Percentiles rank a stretch among this genome's conserved stretches.
Conservation (phyloP, 192 early-diverging fungal genomes). For the Coemansia sp. region DNA sequence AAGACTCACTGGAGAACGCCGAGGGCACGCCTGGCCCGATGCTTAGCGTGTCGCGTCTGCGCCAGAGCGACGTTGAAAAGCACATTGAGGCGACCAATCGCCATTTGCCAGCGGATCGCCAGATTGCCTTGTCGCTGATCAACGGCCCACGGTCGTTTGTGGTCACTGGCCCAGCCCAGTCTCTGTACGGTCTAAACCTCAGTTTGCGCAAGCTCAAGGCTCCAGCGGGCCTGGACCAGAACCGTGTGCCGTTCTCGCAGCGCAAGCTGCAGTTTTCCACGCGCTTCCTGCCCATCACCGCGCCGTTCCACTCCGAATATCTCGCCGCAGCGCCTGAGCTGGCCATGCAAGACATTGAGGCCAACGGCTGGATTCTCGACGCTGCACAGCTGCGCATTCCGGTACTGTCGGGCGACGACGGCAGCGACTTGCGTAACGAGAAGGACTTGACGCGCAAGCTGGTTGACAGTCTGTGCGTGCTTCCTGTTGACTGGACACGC, state of each 20-base stretch:
- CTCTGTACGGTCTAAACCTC: slow-evolving; percentile 88
- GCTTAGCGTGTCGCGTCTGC: slow-evolving; percentile 82
- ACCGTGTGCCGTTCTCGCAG: slow-evolving; percentile 82
- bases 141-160: slow-evolving; percentile 90
- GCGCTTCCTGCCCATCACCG: slow-evolving; percentile 89
- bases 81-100: slow-evolving; percentile 85
- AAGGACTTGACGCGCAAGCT: slow-evolving; percentile 66
- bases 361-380: slow-evolving; percentile 61
- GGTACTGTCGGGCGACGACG: slow-evolving; percentile 78
- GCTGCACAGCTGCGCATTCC: slow-evolving; percentile 68
- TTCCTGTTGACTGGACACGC: slow-evolving; percentile 63
- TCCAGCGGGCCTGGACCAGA: slow-evolving; percentile 77
- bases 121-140: slow-evolving; percentile 81
- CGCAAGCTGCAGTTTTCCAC: slow-evolving; percentile 87
- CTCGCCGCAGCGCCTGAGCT: slow-evolving; percentile 62
- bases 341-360: slow-evolving; percentile 67
- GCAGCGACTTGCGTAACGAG: slow-evolving; percentile 65
- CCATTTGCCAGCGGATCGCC: slow-evolving; percentile 77
- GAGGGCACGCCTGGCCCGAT: slow-evolving; percentile 93
- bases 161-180: slow-evolving; percentile 86
- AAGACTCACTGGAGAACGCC: slow-evolving; percentile 83
- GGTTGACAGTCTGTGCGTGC: slow-evolving; percentile 70
- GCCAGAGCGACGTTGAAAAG: slow-evolving; percentile 76
- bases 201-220: slow-evolving; percentile 91
- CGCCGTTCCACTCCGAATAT: slow-evolving; percentile 89